Percentiles rank a stretch among this genome's conserved stretches.
Evolutionary conservation across 78 protist species (phyloP).

Genomic region (Blattamonas nauphoetae): DNA sequence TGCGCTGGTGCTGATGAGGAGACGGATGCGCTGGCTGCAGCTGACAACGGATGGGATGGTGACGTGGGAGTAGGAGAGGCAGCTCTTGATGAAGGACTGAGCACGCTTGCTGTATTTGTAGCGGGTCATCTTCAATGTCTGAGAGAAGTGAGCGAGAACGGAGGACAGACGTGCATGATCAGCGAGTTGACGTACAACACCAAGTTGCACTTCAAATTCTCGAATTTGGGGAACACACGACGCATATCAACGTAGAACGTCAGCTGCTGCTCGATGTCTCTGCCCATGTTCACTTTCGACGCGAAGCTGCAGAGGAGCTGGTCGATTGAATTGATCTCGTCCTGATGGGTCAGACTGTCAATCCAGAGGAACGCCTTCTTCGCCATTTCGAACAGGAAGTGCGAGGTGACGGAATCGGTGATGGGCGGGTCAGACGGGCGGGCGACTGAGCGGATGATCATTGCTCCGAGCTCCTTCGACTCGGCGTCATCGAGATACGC

Average conservation of each 20-base stretch:
- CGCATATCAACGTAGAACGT: background rate
- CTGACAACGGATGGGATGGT: background rate
- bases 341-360: background rate
- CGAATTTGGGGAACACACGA: background rate
- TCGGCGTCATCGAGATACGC: background rate
- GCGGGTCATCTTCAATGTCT: background rate
- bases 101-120: background rate
- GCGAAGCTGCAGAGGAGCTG: background rate
- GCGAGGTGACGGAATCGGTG: background rate
- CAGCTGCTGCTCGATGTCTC: slow-evolving; percentile 6
- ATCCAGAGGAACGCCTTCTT: background rate
- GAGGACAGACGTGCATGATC: background rate
- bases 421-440: background rate
- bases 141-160: background rate
- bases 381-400: background rate
- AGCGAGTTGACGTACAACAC: background rate
- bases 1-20: background rate
- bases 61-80: background rate
- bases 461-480: background rate
- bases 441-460: background rate
- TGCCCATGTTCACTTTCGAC: background rate
- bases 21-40: background rate
- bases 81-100: background rate
- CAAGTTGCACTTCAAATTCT: background rate
- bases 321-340: background rate